Evolutionary conservation across 2,329 filamentous ascomycete genomes (phyloP).

Genomic region (Fusarium virguliforme): DNA sequence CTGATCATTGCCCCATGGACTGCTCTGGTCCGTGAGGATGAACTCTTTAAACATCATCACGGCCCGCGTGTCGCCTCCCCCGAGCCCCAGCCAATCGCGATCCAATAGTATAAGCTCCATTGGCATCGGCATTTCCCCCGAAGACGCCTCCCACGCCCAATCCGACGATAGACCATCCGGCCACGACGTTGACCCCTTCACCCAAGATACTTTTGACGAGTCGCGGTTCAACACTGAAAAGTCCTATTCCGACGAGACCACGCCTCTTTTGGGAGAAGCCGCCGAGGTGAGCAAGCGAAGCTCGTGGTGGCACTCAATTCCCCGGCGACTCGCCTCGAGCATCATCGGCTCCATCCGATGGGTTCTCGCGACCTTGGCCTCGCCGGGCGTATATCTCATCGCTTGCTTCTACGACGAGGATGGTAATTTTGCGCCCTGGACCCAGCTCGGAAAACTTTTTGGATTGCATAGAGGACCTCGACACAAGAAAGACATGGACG

Average conservation of each 20-base stretch:
- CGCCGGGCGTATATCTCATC: constrained; percentile 86
- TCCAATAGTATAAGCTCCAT: constrained; percentile 74
- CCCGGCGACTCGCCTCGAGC: constrained; percentile 79
- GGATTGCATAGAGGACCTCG: constrained; percentile 61
- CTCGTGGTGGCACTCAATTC: constrained; percentile 70
- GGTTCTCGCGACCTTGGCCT: constrained; percentile 83
- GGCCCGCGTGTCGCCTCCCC: constrained; percentile 79
- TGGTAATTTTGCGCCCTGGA: constrained; percentile 83
- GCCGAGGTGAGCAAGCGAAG: constrained; percentile 58
- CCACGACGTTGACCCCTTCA: constrained; percentile 55
- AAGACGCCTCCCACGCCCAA: constrained; percentile 54
- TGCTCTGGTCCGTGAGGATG: constrained; percentile 77
- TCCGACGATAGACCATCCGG: constrained; percentile 55
- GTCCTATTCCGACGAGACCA: constrained; percentile 71
- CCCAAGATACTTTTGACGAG: constrained; percentile 58
- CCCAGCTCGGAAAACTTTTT: constrained; percentile 79
- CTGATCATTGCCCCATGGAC: constrained; percentile 66
- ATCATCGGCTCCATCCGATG: constrained; percentile 84
- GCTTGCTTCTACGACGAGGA: constrained; percentile 87
- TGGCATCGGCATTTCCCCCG: constrained; percentile 63
- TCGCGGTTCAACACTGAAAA: constrained; percentile 59
- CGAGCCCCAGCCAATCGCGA: constrained; percentile 71
- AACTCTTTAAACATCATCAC: constrained; percentile 97
- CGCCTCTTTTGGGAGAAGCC: constrained; percentile 69
- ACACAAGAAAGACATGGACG: constrained; percentile 61